Evolutionary conservation across 768 basidiomycete species (phyloP), one percentile per base, ranked within the genome.

Genomic region (Mycena floridula): DNA sequence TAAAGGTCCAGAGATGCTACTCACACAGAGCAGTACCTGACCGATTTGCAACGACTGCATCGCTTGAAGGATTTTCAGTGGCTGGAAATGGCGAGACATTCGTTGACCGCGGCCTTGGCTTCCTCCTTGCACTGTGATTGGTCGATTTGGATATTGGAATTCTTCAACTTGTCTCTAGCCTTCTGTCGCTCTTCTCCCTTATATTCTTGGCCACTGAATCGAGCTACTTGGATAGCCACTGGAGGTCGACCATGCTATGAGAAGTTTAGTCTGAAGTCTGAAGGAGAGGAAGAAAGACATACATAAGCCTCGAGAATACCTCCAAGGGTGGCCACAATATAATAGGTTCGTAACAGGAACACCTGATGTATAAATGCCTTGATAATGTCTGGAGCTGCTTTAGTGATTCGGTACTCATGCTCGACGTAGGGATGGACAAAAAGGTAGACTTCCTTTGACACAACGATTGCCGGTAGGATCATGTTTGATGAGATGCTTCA

Each of bases 381-480:
- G 22, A 21, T 15, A 37, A 15, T 18, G 22, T n/a, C 6, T 21
- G 16, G 6, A 6, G 22, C 8, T 37, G 22, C 6, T 8, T 6
- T 8, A 6, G 22, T 18, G 36, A 5, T 21, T 37, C 22, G 6
- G 22, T 21, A n/a, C 16, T 21, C 22, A 8, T 18, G 6, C 6
- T n/a, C n/a, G n/a, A 15, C 22, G 22, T 6, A 21, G 30, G 1
- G 43, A 44, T 15, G 40, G 39, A 6, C 8, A 18, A 32, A 49
- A 42, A 21, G 42, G 22, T 9, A 44, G 45, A 18, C 41, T 22
- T 3, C 32, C 25, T 27, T 49, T 35, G 13, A 49, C 43, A 22
- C 44, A 41, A n/a, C 39, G 15, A 18, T 42, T 46, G 2, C 47
- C 43, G 4, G 43, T 42, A 4, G 44, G 26, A 40, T 49, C 48